Evolutionary conservation across 306 rosid species (phyloP), one percentile per base, ranked within the genome.

Genomic region (Inga leiocalycina): DNA sequence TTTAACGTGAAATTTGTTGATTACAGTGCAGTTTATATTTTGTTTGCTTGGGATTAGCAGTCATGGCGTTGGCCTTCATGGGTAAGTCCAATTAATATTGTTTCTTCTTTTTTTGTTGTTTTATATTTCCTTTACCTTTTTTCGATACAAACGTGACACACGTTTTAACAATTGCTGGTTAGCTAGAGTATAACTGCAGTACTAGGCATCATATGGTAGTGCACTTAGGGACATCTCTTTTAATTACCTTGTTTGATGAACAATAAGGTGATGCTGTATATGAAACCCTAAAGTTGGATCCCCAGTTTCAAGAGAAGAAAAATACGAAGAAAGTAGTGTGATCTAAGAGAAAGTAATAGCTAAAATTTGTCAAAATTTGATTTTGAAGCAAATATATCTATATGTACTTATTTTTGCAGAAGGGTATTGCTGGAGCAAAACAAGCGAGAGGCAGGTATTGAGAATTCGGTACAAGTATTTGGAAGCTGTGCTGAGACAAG

Each of bases 341-440:
- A 20, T 56, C 27, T 56, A 6, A 56, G 2, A 19, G 51, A 16
- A 66, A 65, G 43, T 17, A 79, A 8, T 35, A 5, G 30, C 20
- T 57, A 27, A 54, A 79, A 41, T 71, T 83, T 49, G 35, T 71
- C 49, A 43, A 75, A 14, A 54, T 45, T 74, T 66, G 6, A 52
- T 73, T 52, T 10, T 66, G 17, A 70, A 80, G 52, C 46, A n/a
- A 7, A 54, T 49, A 85, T 4, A 34, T 41, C 49, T 16, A 32
- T 5, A 71, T 45, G 5, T 34, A 68, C 44, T 35, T 22, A 67
- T 35, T n/a, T 27, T 24, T 81, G 87, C 90, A 96, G 99, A 96
- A 83, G 99, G 99, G 5, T 93, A 90, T 70, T 96, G 99, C 70
- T 96, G 99, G 99, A 93, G 99, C 87, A 96, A 96, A 90, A 96